Evolutionary conservation across 83 land plant species (phyloP).

Genomic region (Larix sibirica): DNA sequence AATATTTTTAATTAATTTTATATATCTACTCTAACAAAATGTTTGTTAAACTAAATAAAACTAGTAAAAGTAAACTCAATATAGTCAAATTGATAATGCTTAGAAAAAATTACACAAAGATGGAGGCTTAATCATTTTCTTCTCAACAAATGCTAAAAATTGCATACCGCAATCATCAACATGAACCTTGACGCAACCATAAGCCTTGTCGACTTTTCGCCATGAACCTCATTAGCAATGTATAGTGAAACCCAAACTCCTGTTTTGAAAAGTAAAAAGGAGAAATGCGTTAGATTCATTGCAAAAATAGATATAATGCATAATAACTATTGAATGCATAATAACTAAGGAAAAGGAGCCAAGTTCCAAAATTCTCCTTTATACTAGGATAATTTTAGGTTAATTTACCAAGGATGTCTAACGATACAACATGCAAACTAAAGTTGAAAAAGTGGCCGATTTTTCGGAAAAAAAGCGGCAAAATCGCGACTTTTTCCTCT

Average conservation of each 20-base stretch:
- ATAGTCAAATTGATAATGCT: neutral
- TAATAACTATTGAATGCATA: neutral
- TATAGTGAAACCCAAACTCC: conserved; percentile 5
- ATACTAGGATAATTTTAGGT: too few relatives aligned
- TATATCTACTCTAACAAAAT: neutral
- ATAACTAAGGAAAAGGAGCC: neutral
- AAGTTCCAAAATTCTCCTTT: too few relatives aligned
- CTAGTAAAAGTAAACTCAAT: neutral
- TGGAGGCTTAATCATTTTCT: neutral
- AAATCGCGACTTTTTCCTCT: too few relatives aligned
- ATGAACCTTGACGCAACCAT: conserved; percentile 4
- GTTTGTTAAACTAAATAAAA: neutral
- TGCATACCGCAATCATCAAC: neutral
- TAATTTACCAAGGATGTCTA: too few relatives aligned
- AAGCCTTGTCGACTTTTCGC: neutral
- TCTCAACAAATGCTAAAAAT: neutral
- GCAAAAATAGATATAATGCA: neutral
- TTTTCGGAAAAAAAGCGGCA: too few relatives aligned
- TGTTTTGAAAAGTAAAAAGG: neutral
- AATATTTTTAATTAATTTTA: neutral
- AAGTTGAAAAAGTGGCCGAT: too few relatives aligned
- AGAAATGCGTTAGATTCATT: neutral
- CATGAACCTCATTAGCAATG: conserved; percentile 3
- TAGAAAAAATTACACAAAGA: neutral
- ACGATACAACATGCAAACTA: too few relatives aligned